Percentiles rank a stretch among this genome's conserved stretches.
Evolutionary conservation across 2,329 filamentous ascomycete genomes (phyloP).

Genomic region (Exutisphaerella laricina): DNA sequence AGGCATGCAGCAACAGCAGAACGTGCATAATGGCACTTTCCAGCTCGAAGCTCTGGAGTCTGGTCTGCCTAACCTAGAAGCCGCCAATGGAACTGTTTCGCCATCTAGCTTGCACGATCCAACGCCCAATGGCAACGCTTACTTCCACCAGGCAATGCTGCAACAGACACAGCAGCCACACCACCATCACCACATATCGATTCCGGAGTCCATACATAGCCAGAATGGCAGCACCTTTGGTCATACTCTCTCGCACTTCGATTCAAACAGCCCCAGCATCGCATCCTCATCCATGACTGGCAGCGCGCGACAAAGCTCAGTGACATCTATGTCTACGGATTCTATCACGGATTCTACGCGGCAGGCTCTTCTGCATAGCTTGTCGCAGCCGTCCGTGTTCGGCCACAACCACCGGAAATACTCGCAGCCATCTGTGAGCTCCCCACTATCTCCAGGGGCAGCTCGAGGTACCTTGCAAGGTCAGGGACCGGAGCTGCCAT

Average conservation of each 20-base stretch:
- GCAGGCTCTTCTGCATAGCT: slow-evolving; percentile 56
- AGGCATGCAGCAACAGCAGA: slow-evolving; percentile 59
- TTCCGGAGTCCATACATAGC: slow-evolving; percentile 18
- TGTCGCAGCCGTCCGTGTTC: slow-evolving; percentile 55
- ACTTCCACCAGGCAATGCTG: slow-evolving; percentile 64
- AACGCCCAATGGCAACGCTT: slow-evolving; percentile 62
- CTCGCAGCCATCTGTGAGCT: slow-evolving; percentile 53
- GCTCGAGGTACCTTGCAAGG: slow-evolving; percentile 29
- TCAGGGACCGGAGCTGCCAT: slow-evolving; percentile 58
- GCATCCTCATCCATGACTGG: slow-evolving; percentile 65
- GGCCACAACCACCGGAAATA: slow-evolving; percentile 51
- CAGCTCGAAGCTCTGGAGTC: slow-evolving; percentile 67
- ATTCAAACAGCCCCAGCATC: slow-evolving; percentile 58
- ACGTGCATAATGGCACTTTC: slow-evolving; percentile 60
- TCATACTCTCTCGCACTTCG: slow-evolving; percentile 54
- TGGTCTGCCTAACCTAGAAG: slow-evolving; percentile 69
- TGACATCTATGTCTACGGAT: slow-evolving; percentile 57
- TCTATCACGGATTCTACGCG: slow-evolving; percentile 62
- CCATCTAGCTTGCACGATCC: slow-evolving; percentile 69
- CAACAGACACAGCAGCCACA: slow-evolving; percentile 42
- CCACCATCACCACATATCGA: slow-evolving; percentile 18
- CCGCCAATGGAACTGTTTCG: slow-evolving; percentile 66
- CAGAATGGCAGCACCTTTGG: slow-evolving; percentile 58
- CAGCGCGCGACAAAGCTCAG: slow-evolving; percentile 57
- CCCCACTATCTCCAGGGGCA: slow-evolving; percentile 42